Evolutionary conservation across 768 basidiomycete species (phyloP).

Genomic region (Polyporus arcularius): DNA sequence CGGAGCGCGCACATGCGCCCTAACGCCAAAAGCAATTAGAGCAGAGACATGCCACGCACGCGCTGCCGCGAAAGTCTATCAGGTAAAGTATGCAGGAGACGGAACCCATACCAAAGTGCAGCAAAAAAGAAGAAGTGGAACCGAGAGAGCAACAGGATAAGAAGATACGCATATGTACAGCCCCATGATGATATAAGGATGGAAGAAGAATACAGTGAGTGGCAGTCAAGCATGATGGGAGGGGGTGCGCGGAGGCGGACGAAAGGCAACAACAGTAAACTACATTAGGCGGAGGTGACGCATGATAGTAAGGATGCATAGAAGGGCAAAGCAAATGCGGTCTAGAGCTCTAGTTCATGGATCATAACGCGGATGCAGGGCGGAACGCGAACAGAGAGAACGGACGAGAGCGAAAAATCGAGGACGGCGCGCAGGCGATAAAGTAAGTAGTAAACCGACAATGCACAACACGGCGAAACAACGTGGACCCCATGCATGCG

Average conservation of each 20-base stretch:
- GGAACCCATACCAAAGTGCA: background rate
- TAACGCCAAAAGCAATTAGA: background rate
- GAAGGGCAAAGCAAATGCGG: conserved; percentile 7
- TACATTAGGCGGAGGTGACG: conserved; percentile 11
- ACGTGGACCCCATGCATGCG: background rate
- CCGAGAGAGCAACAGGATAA: background rate
- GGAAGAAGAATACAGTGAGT: background rate
- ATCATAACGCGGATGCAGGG: background rate
- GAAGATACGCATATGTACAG: conserved; percentile 1
- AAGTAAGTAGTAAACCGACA: conserved; percentile 4
- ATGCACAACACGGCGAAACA: background rate
- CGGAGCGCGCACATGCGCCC: background rate
- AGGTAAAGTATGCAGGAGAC: background rate
- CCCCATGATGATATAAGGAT: background rate
- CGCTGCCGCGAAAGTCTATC: background rate
- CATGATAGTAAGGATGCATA: conserved; percentile 5
- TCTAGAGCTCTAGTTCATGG: conserved; percentile 13
- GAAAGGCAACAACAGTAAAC: background rate
- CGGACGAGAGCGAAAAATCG: background rate
- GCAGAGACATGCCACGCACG: background rate
- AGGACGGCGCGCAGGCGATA: conserved; percentile 13
- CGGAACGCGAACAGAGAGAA: background rate
- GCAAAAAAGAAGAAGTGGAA: background rate
- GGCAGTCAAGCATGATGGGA: background rate
- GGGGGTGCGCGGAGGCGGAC: background rate